These are phyloP conservation scores for Stenogyne calaminthoides DNA, from an alignment of 305 asterid species.

Conservation along the genomic window DNA sequence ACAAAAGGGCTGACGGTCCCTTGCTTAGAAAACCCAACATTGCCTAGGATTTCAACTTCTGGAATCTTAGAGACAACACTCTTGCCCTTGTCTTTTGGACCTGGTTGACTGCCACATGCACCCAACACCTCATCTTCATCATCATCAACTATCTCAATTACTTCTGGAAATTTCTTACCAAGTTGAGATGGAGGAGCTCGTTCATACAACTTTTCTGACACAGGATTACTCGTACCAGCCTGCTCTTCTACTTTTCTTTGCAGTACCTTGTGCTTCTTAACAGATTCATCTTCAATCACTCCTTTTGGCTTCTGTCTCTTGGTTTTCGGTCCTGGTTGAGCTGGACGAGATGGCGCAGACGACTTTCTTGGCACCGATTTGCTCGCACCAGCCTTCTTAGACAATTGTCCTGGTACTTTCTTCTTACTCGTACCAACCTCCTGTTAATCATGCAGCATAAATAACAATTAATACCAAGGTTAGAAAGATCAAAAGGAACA, in stretches of 20 bases:
- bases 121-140: not conserved
- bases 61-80: not conserved
- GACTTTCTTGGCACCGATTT: not conserved
- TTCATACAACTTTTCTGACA: not conserved
- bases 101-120: not conserved
- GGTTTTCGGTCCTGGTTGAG: not conserved
- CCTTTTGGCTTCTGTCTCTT: not conserved
- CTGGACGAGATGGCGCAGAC: not conserved
- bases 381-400: not conserved
- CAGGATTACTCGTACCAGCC: not conserved
- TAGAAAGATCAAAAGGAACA: not conserved
- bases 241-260: not conserved
- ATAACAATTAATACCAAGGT: not conserved
- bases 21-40: conserved; percentile 1
- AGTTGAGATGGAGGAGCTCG: not conserved
- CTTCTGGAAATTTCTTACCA: not conserved
- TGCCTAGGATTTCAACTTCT: conserved; percentile 35
- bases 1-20: conserved; percentile 26
- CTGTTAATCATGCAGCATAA: not conserved
- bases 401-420: not conserved
- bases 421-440: not conserved
- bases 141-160: not conserved
- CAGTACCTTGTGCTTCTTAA: not conserved
- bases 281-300: not conserved
- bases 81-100: not conserved